These are phyloP conservation scores for Rhizopus arrhizus DNA, from an alignment of 371 early-diverging fungal genomes.

Conservation along the genomic window DNA sequence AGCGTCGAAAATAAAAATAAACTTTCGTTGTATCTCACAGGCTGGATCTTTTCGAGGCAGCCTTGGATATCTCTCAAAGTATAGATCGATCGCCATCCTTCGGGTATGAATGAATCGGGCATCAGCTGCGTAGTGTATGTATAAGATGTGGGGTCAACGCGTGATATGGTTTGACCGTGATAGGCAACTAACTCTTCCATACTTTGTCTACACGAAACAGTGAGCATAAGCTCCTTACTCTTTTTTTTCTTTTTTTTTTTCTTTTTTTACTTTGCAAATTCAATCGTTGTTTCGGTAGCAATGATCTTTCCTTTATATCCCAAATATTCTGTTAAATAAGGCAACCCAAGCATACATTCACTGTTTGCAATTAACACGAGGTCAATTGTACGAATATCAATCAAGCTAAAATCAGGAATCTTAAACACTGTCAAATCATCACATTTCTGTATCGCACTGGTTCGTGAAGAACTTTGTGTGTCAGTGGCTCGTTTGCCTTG, in stretches of 20 bases:
- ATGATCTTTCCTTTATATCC: constrained; percentile 80
- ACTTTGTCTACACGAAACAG: constrained; percentile 43
- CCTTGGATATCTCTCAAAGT: constrained; percentile 59
- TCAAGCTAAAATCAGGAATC: constrained; percentile 51
- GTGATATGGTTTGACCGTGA: constrained; percentile 45
- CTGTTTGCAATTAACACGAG: constrained; percentile 77
- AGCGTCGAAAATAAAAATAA: constrained; percentile 46
- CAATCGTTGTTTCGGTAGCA: constrained; percentile 82
- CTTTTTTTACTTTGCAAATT: constrained; percentile 59
- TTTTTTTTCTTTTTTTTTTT: constrained; percentile 1
- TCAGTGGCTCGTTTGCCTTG: constrained; percentile 29
- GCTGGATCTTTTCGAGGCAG: constrained; percentile 68
- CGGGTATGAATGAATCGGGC: constrained; percentile 5
- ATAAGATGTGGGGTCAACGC: constrained; percentile 22
- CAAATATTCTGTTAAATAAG: constrained; percentile 82
- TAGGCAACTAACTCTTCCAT: constrained; percentile 69
- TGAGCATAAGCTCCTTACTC: neutral
- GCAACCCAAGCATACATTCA: constrained; percentile 75
- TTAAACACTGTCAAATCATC: constrained; percentile 46
- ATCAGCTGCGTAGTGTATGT: constrained; percentile 29
- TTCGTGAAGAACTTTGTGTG: constrained; percentile 16
- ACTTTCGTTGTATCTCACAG: constrained; percentile 63
- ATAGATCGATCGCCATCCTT: constrained; percentile 57
- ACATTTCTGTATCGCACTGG: constrained; percentile 16
- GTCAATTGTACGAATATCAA: constrained; percentile 68